Evolutionary conservation across 345 rosid genomes (phyloP), one percentile per base, ranked within the genome.

Genomic region (Dipteronia sinensis): DNA sequence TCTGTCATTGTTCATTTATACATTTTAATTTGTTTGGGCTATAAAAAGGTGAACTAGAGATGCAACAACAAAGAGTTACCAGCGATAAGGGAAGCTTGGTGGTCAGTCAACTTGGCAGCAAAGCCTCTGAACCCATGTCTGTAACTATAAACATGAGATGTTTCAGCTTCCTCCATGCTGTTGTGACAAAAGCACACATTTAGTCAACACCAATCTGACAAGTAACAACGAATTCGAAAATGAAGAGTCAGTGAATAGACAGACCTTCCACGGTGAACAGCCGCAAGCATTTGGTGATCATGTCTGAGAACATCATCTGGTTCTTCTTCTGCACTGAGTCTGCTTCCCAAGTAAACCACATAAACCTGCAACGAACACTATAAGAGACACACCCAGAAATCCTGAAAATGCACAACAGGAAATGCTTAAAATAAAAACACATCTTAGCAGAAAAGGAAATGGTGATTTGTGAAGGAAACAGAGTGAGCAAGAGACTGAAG

Each of bases 301-400:
- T 70, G 81, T 64, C 74, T 53, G 76, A 79, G 63, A 62, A 77
- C 51, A 19, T 79, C 85, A 19, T 79, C 76, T 42, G 77, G 79
- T 62, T 77, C 81, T 65, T n/a, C 27, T 23, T 53, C 82, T 55
- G 82, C 75, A n/a, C 62, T 76, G 22, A 6, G 68, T 65, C 31
- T 68, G 47, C 82, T 79, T 78, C 90, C 90, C 90, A 85, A 76
- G 23, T 87, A 87, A 49, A 87, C 90, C 23, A 82, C 88, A 76
- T 83, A 82, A 65, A 77, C 88, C 90, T 87, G 77, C 47, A 80
- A 67, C 1, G 61, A 65, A 20, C 27, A 25, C 2, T 7, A 53
- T 62, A 31, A 19, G 27, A 46, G n/a, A n/a, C n/a, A n/a, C n/a
- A n/a, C 72, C 38, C 16, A 23, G 19, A 72, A 46, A 67, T 9